Evolutionary conservation across 73 alveolate species (phyloP), one percentile per base, ranked within the genome.

Genomic region (Paraurostyla sp.): DNA sequence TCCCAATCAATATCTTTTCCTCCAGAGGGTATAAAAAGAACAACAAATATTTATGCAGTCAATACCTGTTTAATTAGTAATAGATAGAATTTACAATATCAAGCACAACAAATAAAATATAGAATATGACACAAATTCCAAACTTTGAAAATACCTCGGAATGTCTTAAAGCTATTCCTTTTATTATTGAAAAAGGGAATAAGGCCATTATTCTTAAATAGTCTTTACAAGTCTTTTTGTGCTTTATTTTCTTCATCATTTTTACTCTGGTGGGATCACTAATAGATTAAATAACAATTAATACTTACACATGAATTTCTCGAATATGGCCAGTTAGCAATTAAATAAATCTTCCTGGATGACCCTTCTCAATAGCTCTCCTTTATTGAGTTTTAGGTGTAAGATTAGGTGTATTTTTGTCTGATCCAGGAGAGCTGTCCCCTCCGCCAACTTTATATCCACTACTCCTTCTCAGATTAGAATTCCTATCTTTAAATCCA

Each of bases 181-280:
- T 51, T 9, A 78, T 27, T 6, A 78, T 32, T 1, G 89, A 41
- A 15, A 43, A 15, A 25, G 71, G 65, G 52, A 48, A 48, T 0
- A 45, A 35, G 20, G 29, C n/a, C 1, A 73, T n/a, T 9, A 43
- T 43, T 49, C 46, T 45, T 6, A 73, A 7, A 25, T 33, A 41
- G 40, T 13, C 32, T 20, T 18, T 29, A 6, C 7, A 73, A 30
- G 15, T 25, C n/a, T 50, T 48, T n/a, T n/a, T n/a, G n/a, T n/a
- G n/a, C 52, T 48, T 78, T 9, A 43, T 51, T 0, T 25, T 51
- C 50, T 78, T 78, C 63, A 78, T 43, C 29, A 23, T 78, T 49
- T 78, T 78, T 0, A 78, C 78, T 52, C 89, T 50, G 29, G 76
- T 6, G 13, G 78, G 63, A 38, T 78, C 89, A 78, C 78, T 51